phyloP scores from a whole-genome alignment of 2,329 filamentous ascomycete genomes.

The Penicillium sp. region DNA sequence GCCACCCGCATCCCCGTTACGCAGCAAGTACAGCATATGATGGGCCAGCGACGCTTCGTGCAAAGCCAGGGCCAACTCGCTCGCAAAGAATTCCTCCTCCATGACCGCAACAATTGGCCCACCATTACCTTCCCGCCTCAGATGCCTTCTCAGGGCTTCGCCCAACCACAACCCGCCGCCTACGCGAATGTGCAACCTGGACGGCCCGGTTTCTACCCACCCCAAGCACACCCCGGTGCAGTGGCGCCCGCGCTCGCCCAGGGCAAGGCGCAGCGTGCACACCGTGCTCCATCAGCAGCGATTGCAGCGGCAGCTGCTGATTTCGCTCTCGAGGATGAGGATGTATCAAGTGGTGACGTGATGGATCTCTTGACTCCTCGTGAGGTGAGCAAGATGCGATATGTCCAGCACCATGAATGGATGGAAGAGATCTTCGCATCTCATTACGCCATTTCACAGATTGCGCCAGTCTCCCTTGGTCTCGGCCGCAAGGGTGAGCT shows the following conservation, averaged over 20 bases:
- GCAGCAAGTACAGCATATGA: conserved; percentile 48
- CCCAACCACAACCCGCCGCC: conserved; percentile 51
- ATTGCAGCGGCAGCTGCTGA: conserved; percentile 49
- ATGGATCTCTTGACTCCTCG: conserved; percentile 89
- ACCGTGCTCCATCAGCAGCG: conserved; percentile 49
- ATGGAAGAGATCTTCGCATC: conserved; percentile 97
- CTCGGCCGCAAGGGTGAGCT: conserved; percentile 85
- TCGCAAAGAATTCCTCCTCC: conserved; percentile 93
- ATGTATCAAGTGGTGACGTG: conserved; percentile 82
- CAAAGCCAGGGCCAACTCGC: conserved; percentile 79
- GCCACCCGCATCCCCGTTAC: conserved; percentile 61
- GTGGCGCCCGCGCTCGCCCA: conserved; percentile 33
- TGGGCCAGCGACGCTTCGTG: conserved; percentile 62
- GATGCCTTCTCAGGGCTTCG: conserved; percentile 59
- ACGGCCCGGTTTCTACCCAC: conserved; percentile 46
- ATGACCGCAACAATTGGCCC: conserved; percentile 89
- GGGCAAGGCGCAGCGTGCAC: conserved; percentile 50
- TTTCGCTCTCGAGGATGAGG: conserved; percentile 78
- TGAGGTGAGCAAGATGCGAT: conserved; percentile 85
- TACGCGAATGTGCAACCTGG: conserved; percentile 42
- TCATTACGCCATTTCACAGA: conserved; percentile 82
- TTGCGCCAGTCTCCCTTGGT: conserved; percentile 84
- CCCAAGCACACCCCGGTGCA: conserved; percentile 36
- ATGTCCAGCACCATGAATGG: conserved; percentile 96
- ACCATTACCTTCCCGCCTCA: conserved; percentile 72